Conservation (phyloP, 176 grass and related monocot genomes). For the Oryza rufipogon region DNA sequence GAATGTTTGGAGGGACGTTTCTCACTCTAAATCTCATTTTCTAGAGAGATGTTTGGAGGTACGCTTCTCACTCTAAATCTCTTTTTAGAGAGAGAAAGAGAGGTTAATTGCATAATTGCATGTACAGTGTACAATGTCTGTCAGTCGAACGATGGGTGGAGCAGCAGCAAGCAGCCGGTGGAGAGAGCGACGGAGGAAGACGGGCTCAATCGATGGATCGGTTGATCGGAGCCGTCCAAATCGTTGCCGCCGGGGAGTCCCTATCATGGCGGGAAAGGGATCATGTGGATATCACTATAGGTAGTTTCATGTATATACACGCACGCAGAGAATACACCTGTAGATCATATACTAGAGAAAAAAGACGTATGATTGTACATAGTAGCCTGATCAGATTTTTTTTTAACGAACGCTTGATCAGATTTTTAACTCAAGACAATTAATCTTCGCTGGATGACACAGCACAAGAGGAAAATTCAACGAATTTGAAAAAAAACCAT, state of each 20-base stretch:
- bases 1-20: too few relatives aligned
- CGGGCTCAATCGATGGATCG: not conserved
- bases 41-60: too few relatives aligned
- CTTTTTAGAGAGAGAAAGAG: not conserved
- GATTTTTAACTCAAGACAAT: not conserved
- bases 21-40: too few relatives aligned
- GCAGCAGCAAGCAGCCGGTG: slow-evolving; percentile 29
- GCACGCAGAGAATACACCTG: slow-evolving; percentile 26
- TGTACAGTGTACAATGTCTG: not conserved
- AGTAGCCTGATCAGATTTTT: not conserved
- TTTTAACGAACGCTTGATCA: not conserved
- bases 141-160: not conserved
- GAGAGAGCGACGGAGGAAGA: slow-evolving; percentile 26
- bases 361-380: not conserved
- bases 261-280: slow-evolving; percentile 34
- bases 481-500: not conserved
- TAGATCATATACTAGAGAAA: not conserved
- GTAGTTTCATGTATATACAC: slow-evolving; percentile 33
- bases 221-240: slow-evolving; percentile 44
- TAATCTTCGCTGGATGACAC: not conserved
- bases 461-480: not conserved
- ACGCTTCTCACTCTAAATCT: too few relatives aligned
- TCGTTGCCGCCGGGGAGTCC: slow-evolving; percentile 49
- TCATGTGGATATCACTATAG: not conserved
- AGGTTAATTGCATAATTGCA: not conserved